Conservation (phyloP, 345 rosid species). For the Populus davidiana region DNA sequence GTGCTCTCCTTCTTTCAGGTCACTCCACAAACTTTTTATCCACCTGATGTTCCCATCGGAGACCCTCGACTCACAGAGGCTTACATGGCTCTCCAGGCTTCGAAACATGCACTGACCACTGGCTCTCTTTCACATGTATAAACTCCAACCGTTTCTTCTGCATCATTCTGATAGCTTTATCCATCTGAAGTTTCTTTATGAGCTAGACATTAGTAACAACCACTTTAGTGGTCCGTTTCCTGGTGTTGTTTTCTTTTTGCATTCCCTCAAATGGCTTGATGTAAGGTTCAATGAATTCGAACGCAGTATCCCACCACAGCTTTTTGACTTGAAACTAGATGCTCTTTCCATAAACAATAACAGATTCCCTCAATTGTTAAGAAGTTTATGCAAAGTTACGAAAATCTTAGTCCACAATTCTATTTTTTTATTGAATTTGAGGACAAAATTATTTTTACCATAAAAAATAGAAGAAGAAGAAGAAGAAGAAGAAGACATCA, state of each 20-base stretch:
- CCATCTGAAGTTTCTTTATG: constrained; percentile 46
- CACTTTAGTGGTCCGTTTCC: constrained; percentile 64
- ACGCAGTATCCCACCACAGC: constrained; percentile 48
- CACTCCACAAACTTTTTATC: constrained; percentile 22
- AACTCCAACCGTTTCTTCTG: constrained; percentile 70
- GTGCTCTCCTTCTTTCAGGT: constrained; percentile 18
- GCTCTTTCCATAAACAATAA: constrained; percentile 81
- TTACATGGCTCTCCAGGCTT: constrained; percentile 67
- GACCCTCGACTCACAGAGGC: constrained; percentile 67
- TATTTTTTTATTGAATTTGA: too few relatives aligned
- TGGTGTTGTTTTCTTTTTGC: constrained; percentile 47
- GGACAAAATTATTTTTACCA: too few relatives aligned
- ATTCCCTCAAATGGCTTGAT: constrained; percentile 74
- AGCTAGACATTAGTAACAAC: constrained; percentile 82
- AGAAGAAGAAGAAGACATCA: too few relatives aligned
- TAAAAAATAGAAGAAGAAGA: too few relatives aligned
- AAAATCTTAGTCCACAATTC: too few relatives aligned
- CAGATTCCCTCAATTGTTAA: constrained; percentile 29
- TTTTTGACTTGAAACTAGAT: constrained; percentile 70
- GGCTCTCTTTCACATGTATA: constrained; percentile 64
- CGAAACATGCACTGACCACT: constrained; percentile 60
- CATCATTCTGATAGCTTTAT: constrained; percentile 45
- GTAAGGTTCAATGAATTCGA: constrained; percentile 58
- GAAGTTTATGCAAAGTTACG: too few relatives aligned
- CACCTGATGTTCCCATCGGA: constrained; percentile 20